These are phyloP conservation scores for Penicillium dipodomyicola DNA, from an alignment of 495 filamentous ascomycete species.

Conservation along the genomic window DNA sequence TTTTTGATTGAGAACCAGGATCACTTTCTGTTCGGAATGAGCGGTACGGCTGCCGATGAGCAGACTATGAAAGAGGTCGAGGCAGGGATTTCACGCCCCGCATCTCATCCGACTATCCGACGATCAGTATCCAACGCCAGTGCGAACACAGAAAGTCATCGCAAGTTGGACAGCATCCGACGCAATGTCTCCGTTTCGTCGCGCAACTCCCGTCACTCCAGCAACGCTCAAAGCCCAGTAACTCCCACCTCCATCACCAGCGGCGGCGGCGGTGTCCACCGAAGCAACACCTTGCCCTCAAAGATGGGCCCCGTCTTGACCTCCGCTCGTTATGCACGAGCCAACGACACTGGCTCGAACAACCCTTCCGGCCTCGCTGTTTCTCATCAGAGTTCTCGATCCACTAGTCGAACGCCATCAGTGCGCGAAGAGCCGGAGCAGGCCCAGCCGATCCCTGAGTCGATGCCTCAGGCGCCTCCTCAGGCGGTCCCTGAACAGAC, in stretches of 20 bases:
- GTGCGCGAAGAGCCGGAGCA: conserved; percentile 27
- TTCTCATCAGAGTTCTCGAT: conserved; percentile 35
- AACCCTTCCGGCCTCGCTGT: conserved; percentile 35
- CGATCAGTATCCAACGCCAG: conserved; percentile 86
- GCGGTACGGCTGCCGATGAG: conserved; percentile 84
- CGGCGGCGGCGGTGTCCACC: conserved; percentile 64
- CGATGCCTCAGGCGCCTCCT: not conserved
- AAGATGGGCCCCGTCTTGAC: conserved; percentile 77
- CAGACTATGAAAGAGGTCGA: conserved; percentile 83
- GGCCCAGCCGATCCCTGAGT: not conserved
- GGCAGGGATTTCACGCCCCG: conserved; percentile 54
- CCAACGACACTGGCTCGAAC: conserved; percentile 31
- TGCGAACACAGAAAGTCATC: conserved; percentile 78
- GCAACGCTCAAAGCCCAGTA: conserved; percentile 65
- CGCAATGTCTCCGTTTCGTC: conserved; percentile 79
- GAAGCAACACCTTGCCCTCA: conserved; percentile 95
- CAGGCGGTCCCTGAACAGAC: not conserved
- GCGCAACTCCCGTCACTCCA: conserved; percentile 69
- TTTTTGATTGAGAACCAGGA: conserved; percentile 97
- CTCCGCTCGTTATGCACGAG: conserved; percentile 53
- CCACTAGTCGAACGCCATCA: conserved; percentile 37
- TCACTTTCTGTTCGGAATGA: conserved; percentile 90
- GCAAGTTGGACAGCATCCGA: conserved; percentile 67
- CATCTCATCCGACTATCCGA: conserved; percentile 56
- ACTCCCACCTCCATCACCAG: conserved; percentile 59